A percentile compares a stretch with the other conserved stretches of the same genome.
Evolutionary conservation across 352 stramenopile species (phyloP).

Genomic region (Blastocystis hominis): DNA sequence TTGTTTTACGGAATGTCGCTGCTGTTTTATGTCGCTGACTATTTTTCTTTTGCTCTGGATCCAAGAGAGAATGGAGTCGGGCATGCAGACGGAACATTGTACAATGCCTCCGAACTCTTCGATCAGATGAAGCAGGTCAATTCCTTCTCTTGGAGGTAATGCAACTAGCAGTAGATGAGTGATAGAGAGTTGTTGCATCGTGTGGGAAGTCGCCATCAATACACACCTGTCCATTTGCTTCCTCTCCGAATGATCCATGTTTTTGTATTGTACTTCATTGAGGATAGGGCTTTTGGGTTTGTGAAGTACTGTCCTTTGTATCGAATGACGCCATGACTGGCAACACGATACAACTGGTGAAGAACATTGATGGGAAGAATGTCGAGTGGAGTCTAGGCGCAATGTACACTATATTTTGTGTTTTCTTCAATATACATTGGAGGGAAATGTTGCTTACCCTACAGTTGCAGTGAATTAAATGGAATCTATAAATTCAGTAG

Average conservation of each 20-base stretch:
- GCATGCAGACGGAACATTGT: neutral
- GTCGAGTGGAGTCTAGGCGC: conserved; percentile 53
- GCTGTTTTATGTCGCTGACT: conserved; percentile 34
- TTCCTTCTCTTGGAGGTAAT: neutral
- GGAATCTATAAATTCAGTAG: neutral
- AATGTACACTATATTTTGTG: neutral
- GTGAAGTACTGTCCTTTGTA: neutral
- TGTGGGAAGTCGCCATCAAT: neutral
- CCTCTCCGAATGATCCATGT: conserved; percentile 9
- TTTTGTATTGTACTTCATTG: neutral
- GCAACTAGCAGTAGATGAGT: neutral
- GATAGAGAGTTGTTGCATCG: neutral
- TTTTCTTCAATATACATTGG: neutral
- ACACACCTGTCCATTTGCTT: neutral
- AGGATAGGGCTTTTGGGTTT: neutral
- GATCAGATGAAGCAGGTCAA: neutral
- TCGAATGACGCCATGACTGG: neutral
- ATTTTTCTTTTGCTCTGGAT: neutral
- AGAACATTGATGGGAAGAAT: conserved; percentile 19
- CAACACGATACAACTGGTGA: conserved; percentile 16
- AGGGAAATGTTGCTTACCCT: neutral
- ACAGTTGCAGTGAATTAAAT: neutral
- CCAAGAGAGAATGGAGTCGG: neutral
- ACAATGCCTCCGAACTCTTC: neutral
- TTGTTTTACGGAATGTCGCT: conserved; percentile 30